Percentiles rank a stretch among this genome's conserved stretches.
Evolutionary conservation across 352 stramenopile species (phyloP).

Genomic region (Phytopythium ostracodes): DNA sequence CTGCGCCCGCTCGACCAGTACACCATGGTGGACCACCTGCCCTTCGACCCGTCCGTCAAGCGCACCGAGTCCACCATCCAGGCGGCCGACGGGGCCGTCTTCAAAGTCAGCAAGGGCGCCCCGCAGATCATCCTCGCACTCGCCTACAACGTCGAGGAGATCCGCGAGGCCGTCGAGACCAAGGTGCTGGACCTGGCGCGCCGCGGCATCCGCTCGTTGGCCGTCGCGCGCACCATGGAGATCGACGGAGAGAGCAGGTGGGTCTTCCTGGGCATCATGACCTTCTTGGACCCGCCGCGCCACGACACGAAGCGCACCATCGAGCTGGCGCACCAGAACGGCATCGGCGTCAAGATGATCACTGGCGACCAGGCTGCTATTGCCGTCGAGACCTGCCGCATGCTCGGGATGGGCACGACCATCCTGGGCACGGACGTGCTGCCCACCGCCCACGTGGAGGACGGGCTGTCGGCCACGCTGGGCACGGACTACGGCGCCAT

Average conservation of each 20-base stretch:
- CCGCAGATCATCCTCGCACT: conserved; percentile 92
- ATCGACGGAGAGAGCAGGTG: conserved; percentile 72
- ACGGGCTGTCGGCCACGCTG: conserved; percentile 51
- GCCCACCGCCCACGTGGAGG: conserved; percentile 49
- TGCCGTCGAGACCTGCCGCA: conserved; percentile 90
- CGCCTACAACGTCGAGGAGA: conserved; percentile 63
- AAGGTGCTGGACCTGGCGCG: conserved; percentile 89
- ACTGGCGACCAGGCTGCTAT: conserved; percentile 95
- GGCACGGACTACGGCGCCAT: conserved; percentile 71
- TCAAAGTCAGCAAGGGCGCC: conserved; percentile 94
- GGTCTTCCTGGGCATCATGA: conserved; percentile 94
- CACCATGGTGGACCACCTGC: conserved; percentile 74
- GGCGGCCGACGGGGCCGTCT: conserved; percentile 69
- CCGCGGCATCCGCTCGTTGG: conserved; percentile 86
- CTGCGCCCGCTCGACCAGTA: conserved; percentile 81
- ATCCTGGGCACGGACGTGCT: conserved; percentile 80
- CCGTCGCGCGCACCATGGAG: conserved; percentile 78
- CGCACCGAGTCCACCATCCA: conserved; percentile 91
- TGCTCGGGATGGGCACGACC: conserved; percentile 89
- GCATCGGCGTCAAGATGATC: conserved; percentile 96
- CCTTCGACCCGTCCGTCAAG: conserved; percentile 87
- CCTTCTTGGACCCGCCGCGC: conserved; percentile 94
- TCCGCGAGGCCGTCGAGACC: conserved; percentile 78
- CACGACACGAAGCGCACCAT: conserved; percentile 94
- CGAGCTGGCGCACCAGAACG: conserved; percentile 83